Percentiles rank a stretch among this genome's conserved stretches.
phyloP scores from a whole-genome alignment of 257 asterid genomes.

The Coffea eugenioides region DNA sequence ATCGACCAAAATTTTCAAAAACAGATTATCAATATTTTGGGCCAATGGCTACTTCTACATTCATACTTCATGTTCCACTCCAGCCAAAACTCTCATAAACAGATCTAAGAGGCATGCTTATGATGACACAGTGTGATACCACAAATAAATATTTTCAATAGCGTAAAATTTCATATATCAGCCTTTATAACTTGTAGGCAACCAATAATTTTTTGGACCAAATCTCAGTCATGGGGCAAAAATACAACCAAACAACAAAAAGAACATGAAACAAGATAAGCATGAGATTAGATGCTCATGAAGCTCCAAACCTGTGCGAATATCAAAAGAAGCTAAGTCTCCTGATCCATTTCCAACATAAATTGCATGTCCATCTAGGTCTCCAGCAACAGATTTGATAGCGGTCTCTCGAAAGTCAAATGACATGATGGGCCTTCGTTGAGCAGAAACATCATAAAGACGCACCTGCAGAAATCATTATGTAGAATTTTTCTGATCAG shows the following conservation, averaged over 20 bases:
- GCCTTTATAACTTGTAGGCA: neutral
- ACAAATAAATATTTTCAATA: neutral
- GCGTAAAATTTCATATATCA: neutral
- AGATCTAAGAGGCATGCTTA: neutral
- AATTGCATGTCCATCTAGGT: constrained; percentile 71
- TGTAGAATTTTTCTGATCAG: constrained; percentile 6
- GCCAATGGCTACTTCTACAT: neutral
- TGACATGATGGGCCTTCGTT: constrained; percentile 84
- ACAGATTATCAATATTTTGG: neutral
- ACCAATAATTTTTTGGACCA: neutral
- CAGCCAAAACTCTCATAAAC: neutral
- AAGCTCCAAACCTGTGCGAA: constrained; percentile 66
- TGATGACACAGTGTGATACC: neutral
- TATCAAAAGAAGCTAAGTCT: constrained; percentile 88
- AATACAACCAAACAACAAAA: neutral
- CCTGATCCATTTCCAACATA: constrained; percentile 90
- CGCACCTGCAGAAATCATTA: constrained; percentile 57
- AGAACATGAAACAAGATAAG: neutral
- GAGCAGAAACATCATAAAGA: constrained; percentile 88
- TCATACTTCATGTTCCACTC: neutral
- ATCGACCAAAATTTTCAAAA: neutral
- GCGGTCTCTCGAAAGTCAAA: constrained; percentile 83
- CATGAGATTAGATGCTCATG: neutral
- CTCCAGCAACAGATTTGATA: constrained; percentile 75
- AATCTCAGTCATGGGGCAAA: neutral